Evolutionary conservation across 2,329 filamentous ascomycete species (phyloP).

Genomic region (Xylogone sp.): DNA sequence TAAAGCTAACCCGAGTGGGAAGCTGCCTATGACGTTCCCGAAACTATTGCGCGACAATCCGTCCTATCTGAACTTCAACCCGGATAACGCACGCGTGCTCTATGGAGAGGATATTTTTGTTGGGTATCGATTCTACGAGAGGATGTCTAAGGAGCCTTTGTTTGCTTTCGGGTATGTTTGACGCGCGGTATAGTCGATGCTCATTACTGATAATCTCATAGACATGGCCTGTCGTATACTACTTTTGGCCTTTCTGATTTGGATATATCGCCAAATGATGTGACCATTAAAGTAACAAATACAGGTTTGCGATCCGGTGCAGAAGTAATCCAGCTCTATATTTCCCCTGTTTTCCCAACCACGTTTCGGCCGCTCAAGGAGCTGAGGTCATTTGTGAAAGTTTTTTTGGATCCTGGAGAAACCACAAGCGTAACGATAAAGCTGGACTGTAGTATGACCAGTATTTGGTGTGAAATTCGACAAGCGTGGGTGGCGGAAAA

Average conservation of each 20-base stretch:
- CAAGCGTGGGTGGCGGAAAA: conserved; percentile 33
- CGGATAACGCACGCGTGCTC: conserved; percentile 53
- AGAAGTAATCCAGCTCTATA: conserved; percentile 26
- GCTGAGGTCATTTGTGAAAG: conserved; percentile 40
- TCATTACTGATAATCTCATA: conserved; percentile 49
- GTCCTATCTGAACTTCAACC: conserved; percentile 51
- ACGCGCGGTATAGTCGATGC: conserved; percentile 62
- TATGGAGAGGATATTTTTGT: conserved; percentile 63
- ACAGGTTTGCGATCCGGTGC: conserved; percentile 10
- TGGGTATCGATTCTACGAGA: conserved; percentile 62
- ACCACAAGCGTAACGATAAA: conserved; percentile 27
- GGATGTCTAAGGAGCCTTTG: conserved; percentile 54
- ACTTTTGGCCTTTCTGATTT: conserved; percentile 55
- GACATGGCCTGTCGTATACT: conserved; percentile 75
- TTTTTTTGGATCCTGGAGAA: conserved; percentile 31
- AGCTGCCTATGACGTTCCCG: conserved; percentile 57
- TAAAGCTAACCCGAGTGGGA: conserved; percentile 47
- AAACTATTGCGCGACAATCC: conserved; percentile 52
- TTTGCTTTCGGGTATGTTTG: conserved; percentile 76
- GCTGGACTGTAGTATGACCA: conserved; percentile 24
- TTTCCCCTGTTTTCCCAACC: conserved; percentile 13
- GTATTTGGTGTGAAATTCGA: conserved; percentile 35
- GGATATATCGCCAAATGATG: conserved; percentile 35
- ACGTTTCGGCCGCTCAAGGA: conserved; percentile 35
- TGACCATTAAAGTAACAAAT: conserved; percentile 45